Evolutionary conservation across 495 filamentous ascomycete species (phyloP).

Genomic region (Pyrenopolyporus hunteri): DNA sequence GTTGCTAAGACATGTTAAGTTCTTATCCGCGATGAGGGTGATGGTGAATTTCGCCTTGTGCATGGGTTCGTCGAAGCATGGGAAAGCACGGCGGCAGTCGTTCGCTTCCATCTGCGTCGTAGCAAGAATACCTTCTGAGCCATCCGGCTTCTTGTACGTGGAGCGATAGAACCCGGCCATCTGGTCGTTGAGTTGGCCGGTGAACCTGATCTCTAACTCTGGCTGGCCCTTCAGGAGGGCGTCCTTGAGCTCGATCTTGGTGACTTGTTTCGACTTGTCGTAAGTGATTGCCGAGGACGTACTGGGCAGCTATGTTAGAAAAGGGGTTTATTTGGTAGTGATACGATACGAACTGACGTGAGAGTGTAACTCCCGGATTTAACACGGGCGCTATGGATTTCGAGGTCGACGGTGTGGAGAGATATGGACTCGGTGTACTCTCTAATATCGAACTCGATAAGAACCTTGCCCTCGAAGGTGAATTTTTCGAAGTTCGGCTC

Average conservation of each 20-base stretch:
- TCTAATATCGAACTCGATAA: slow-evolving; percentile 78
- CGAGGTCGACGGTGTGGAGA: slow-evolving; percentile 85
- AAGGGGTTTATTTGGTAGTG: slow-evolving; percentile 7
- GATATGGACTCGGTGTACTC: slow-evolving; percentile 87
- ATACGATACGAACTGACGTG: slow-evolving; percentile 29
- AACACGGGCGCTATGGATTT: slow-evolving; percentile 78
- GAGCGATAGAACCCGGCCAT: slow-evolving; percentile 86
- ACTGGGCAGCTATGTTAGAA: slow-evolving; percentile 42
- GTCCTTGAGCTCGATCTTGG: slow-evolving; percentile 67
- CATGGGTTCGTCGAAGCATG: slow-evolving; percentile 79
- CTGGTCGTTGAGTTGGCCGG: slow-evolving; percentile 74
- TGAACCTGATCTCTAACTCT: slow-evolving; percentile 69
- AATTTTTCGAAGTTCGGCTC: slow-evolving; percentile 75
- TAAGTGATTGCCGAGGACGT: slow-evolving; percentile 62
- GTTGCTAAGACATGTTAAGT: slow-evolving; percentile 77
- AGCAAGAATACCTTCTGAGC: slow-evolving; percentile 67
- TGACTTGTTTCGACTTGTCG: slow-evolving; percentile 67
- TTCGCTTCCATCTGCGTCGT: slow-evolving; percentile 87
- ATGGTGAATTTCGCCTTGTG: slow-evolving; percentile 76
- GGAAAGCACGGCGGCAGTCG: slow-evolving; percentile 75
- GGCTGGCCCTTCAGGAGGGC: slow-evolving; percentile 65
- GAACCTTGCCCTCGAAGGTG: slow-evolving; percentile 71
- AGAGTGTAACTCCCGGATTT: slow-evolving; percentile 55
- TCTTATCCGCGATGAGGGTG: slow-evolving; percentile 74
- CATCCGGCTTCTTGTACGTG: slow-evolving; percentile 70